These are phyloP conservation scores for Medicago arabica DNA, from an alignment of 306 rosid species.

Conservation along the genomic window DNA sequence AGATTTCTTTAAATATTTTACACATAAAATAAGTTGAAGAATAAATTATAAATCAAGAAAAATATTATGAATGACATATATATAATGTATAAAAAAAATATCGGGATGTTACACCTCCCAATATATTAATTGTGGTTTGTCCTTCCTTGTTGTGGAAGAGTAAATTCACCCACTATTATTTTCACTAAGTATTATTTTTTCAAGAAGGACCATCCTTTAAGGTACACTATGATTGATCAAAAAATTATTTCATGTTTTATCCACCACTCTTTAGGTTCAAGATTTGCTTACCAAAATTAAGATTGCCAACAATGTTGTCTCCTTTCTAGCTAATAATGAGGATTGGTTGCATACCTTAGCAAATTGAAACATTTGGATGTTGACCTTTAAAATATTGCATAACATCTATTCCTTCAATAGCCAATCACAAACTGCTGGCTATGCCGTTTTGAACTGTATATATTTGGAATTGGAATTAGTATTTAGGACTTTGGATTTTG, in stretches of 20 bases:
- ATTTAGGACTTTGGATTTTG: conserved; percentile 10
- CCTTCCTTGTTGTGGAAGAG: conserved; percentile 3
- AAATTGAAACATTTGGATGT: conserved; percentile 41
- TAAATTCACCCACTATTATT: neutral
- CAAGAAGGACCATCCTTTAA: neutral
- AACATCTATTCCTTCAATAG: conserved; percentile 30
- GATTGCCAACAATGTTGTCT: conserved; percentile 5
- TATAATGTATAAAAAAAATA: no score
- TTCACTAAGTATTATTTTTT: neutral
- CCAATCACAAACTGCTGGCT: conserved; percentile 16
- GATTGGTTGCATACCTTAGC: neutral
- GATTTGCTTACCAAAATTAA: conserved; percentile 3
- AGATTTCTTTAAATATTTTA: no score
- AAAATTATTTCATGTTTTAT: conserved; percentile 6
- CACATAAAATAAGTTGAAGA: no score
- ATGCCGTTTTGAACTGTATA: conserved; percentile 6
- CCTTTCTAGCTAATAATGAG: neutral
- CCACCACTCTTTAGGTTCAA: neutral
- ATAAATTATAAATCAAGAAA: no score
- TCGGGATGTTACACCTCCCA: no score
- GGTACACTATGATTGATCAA: conserved; percentile 6
- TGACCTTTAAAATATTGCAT: conserved; percentile 33
- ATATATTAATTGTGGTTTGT: neutral
- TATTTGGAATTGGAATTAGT: conserved; percentile 25
- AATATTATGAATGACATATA: no score